Percentiles rank a stretch among this genome's conserved stretches.
Evolutionary conservation across 768 basidiomycete species (phyloP).

Genomic region (Hygrocybe punicea): DNA sequence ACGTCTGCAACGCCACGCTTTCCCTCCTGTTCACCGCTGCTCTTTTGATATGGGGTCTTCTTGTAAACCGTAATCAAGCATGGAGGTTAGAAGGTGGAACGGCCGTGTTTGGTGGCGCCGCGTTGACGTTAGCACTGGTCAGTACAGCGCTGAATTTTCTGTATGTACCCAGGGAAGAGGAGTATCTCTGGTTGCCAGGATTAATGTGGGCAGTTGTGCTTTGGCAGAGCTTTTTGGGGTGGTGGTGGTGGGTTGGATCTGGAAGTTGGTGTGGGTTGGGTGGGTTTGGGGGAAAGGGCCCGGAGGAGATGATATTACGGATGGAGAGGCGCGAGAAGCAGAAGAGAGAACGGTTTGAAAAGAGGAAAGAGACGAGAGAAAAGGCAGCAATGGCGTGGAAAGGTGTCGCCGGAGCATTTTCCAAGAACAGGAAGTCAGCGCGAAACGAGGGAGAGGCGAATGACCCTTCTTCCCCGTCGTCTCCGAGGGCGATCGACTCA

Average conservation of each 20-base stretch:
- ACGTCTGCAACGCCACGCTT: slow-evolving; percentile 96
- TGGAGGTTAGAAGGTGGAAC: slow-evolving; percentile 98
- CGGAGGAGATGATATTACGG: slow-evolving; percentile 58
- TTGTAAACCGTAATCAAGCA: slow-evolving; percentile 85
- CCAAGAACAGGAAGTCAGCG: background rate
- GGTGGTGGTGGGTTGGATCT: slow-evolving; percentile 99
- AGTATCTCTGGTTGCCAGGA: slow-evolving; percentile 85
- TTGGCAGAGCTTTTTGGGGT: slow-evolving; percentile 97
- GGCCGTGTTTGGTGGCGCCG: slow-evolving; percentile 85
- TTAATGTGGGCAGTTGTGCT: slow-evolving; percentile 88
- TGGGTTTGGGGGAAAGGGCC: slow-evolving; percentile 35
- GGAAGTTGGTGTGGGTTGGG: slow-evolving; percentile 64
- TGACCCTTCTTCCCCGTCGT: background rate
- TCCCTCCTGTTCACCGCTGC: slow-evolving; percentile 89
- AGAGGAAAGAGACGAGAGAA: slow-evolving; percentile 34
- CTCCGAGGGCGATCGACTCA: background rate
- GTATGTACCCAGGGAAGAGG: slow-evolving; percentile 78
- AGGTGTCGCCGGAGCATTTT: slow-evolving; percentile 55
- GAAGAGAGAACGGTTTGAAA: slow-evolving; percentile 45
- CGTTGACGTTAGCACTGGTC: slow-evolving; percentile 73
- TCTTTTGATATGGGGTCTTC: slow-evolving; percentile 89
- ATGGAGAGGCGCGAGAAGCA: slow-evolving; percentile 55
- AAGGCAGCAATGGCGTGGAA: slow-evolving; percentile 54
- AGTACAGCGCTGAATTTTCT: slow-evolving; percentile 86
- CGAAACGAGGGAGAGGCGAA: background rate